Conservation (phyloP, 2,329 filamentous ascomycete genomes). For the Phaeoacremonium minimum region DNA sequence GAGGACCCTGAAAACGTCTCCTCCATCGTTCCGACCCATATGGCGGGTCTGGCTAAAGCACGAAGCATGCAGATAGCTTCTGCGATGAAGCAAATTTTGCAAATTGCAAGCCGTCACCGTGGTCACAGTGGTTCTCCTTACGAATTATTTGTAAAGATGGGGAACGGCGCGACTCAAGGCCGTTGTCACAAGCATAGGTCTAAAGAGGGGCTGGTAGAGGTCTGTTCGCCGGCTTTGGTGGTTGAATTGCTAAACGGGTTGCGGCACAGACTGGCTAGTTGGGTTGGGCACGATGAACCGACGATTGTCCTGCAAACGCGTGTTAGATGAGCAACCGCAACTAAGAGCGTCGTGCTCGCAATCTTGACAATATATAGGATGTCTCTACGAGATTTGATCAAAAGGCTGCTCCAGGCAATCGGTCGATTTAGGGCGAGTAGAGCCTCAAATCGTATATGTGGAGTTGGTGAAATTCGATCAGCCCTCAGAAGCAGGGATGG, state of each 20-base stretch:
- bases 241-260: background rate
- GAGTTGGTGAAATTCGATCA: too few species aligned
- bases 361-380: background rate
- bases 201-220: background rate
- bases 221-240: background rate
- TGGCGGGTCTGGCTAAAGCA: too few species aligned
- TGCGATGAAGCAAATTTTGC: background rate
- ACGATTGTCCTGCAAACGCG: background rate
- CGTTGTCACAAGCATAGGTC: background rate
- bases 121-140: background rate
- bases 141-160: background rate
- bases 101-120: background rate
- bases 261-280: background rate
- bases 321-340: background rate
- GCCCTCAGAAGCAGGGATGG: background rate
- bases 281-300: too few species aligned
- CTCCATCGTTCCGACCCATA: too few species aligned
- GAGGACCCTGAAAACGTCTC: too few species aligned
- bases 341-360: background rate
- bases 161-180: background rate
- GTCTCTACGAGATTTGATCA: background rate
- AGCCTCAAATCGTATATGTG: too few species aligned
- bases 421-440: background rate
- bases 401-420: background rate
- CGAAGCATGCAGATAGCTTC: background rate